Evolutionary conservation across 805 yeast species (phyloP), one percentile per base, ranked within the genome.

Genomic region (Lipomyces kockii): DNA sequence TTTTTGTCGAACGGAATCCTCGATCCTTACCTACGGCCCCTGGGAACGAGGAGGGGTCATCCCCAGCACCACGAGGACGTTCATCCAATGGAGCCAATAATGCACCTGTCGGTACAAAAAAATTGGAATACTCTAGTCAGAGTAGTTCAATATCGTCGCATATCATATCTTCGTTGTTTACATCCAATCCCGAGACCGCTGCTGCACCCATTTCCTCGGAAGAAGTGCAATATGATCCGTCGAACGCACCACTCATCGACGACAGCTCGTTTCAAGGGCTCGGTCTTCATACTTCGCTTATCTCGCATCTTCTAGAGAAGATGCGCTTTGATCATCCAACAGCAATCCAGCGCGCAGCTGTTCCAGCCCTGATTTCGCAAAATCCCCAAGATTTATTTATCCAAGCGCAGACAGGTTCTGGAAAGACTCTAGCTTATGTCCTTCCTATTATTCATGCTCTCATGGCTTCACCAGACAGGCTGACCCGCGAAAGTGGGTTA

Each of bases 361-460:
- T 92, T 9, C 97, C 98, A 25, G 81, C 82, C 61, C 76, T 87
- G 35, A 72, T 85, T 6, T 73, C 76, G 8, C 80, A 82, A 12
- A 46, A 51, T 27, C 61, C 61, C 25, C 78, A 81, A 39, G 99
- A 95, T 78, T 80, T 92, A 64, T 90, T 95, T 72, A 90, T 95
- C 58, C 96, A 92, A 76, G 97, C 99, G 0, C 98, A 96, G 79
- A 95, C 99, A 0, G 99, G 99, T 62, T 93, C 98, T 0, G 99
- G 99, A 78, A 95, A 95, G 78, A 95, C 99, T 0, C 79, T 95
- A 64, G 88, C 98, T 0, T 96, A 90, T 76, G 81, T 89, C 2
- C 80, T 96, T 51, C 99, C 99, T 0, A 88, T 96, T 25, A 78
- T 94, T 70, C 87, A 90, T 71, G 84, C 86, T 67, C 81, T 95